Evolutionary conservation across 2,329 filamentous ascomycete species (phyloP).

Genomic region (Alternaria tenuissima): DNA sequence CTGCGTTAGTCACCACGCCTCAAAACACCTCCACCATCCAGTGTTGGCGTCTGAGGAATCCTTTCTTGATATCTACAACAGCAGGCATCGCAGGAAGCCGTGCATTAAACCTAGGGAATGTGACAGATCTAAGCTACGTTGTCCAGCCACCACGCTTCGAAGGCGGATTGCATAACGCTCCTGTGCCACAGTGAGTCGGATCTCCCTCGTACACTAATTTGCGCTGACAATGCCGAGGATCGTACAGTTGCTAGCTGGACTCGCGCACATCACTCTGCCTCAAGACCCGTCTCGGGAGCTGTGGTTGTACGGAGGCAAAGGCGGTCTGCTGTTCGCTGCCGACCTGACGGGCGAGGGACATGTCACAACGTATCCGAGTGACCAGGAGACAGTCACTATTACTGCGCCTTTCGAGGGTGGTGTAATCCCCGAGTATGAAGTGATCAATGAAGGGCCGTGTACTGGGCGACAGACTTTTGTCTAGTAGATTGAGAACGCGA

Average conservation of each 20-base stretch:
- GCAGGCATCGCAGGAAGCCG: conserved; percentile 39
- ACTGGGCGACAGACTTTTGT: conserved; percentile 17
- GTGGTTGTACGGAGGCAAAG: conserved; percentile 45
- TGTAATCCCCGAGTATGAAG: conserved; percentile 29
- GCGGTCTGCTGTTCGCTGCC: conserved; percentile 42
- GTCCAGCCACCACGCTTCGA: conserved; percentile 45
- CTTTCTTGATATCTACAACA: conserved; percentile 35
- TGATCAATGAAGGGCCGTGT: conserved; percentile 27
- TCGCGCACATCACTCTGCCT: conserved; percentile 45
- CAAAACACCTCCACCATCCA: conserved; percentile 44
- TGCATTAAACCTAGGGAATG: conserved; percentile 30
- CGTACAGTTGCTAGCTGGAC: conserved; percentile 45
- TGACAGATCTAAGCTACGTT: conserved; percentile 37
- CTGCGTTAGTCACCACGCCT: conserved; percentile 43
- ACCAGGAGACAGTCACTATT: conserved; percentile 41
- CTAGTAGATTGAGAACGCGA: neutral
- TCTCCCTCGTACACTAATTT: neutral
- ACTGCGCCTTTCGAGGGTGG: conserved; percentile 39
- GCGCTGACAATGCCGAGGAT: conserved; percentile 12
- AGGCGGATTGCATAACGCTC: conserved; percentile 46
- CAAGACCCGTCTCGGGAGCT: conserved; percentile 30
- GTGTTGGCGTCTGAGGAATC: conserved; percentile 45
- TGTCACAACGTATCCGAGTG: conserved; percentile 42
- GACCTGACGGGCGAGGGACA: conserved; percentile 46
- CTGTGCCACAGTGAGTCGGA: conserved; percentile 35